Evolutionary conservation across 306 rosid species (phyloP), one percentile per base, ranked within the genome.

Genomic region (cucumber (Cucumis sativus)): DNA sequence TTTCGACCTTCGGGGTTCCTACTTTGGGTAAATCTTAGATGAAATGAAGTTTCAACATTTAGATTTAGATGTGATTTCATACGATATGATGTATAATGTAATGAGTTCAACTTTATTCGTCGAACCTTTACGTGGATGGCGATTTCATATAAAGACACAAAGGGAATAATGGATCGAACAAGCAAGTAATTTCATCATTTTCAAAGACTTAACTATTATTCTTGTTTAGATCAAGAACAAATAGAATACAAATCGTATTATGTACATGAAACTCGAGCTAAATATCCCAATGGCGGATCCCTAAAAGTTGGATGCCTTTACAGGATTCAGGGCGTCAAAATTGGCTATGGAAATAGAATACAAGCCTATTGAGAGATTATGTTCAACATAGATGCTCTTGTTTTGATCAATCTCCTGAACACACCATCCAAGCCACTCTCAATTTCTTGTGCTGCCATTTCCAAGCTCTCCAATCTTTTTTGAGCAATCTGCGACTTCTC

Each of bases 341-440:
- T n/a, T 39, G 49, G 17, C 21, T 74, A 10, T 52, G 43, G 57
- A 25, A 76, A 76, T n/a, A 40, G 8, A 43, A 43, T 21, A 20
- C 71, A 40, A 15, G 30, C 49, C 59, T 85, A 85, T 57, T 73
- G 86, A 56, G 87, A 81, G 51, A 87, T 40, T 75, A 81, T 84
- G 82, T 87, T 89, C 78, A 87, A 74, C 51, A 89, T 82, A 6
- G 75, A 59, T 56, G 85, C 77, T 84, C 93, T 89, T 3, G 87
- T 82, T 71, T 83, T 89, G 6, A 87, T 78, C 80, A 87, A 66
- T 21, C 76, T 20, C 82, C 88, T 85, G 56, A 85, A 89, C 47
- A 89, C 28, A 8, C 18, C 69, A 69, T 86, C 88, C 76, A 89
- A 58, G 5, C 83, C 75, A 60, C 77, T 83, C 82, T 84, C 91